Percentiles rank a stretch among this genome's conserved stretches.
Conservation (phyloP, 768 basidiomycete species). For the Leucosporidium creatinivorum region DNA sequence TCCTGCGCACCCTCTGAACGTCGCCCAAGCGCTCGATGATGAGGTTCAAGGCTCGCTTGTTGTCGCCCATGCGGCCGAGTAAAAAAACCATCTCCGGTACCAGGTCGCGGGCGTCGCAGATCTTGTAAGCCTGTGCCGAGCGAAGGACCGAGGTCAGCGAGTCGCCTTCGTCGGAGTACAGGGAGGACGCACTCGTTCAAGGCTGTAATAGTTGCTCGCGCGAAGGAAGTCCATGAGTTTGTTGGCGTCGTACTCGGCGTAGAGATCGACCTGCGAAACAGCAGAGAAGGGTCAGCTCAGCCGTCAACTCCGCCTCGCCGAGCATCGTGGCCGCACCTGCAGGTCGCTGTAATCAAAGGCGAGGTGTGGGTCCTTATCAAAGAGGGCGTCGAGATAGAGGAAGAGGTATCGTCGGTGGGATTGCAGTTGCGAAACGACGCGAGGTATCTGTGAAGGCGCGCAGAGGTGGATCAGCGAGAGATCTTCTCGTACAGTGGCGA, state of each 20-base stretch:
- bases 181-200: constrained; percentile 58
- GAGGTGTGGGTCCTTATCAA: constrained; percentile 74
- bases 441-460: constrained; percentile 54
- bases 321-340: constrained; percentile 50
- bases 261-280: constrained; percentile 63
- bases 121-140: constrained; percentile 65
- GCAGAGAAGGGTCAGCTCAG: too few relatives aligned
- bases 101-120: constrained; percentile 75
- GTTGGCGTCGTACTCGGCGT: constrained; percentile 73
- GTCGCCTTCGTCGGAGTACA: background rate
- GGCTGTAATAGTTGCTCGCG: constrained; percentile 80
- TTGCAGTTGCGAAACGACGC: constrained; percentile 81
- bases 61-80: constrained; percentile 94
- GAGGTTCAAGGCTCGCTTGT: constrained; percentile 83
- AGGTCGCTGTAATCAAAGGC: constrained; percentile 74
- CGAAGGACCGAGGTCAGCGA: background rate
- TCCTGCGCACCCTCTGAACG: constrained; percentile 61
- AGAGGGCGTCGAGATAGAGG: constrained; percentile 83
- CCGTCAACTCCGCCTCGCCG: background rate
- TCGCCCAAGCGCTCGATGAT: constrained; percentile 94
- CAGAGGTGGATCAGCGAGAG: constrained; percentile 9
- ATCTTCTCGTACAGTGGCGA: too few relatives aligned
- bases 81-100: constrained; percentile 97
- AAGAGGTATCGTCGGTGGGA: constrained; percentile 73
- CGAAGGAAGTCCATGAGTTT: constrained; percentile 84